Conservation (phyloP, 257 asterid genomes). For the Solanum ossicruentum region DNA sequence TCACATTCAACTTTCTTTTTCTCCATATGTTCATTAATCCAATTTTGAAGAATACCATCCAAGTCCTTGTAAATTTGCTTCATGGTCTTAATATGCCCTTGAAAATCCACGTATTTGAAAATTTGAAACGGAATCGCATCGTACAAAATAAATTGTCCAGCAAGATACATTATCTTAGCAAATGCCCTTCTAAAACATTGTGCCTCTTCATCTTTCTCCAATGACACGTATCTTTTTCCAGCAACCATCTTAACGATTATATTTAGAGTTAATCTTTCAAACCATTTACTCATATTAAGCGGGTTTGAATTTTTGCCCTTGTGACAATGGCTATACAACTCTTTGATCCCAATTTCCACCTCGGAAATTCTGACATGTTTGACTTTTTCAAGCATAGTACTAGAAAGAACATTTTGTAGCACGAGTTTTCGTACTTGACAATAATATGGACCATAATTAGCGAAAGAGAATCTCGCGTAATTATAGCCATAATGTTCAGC, state of each 20-base stretch:
- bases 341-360: constrained; percentile 2
- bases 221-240: constrained; percentile 14
- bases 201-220: background rate
- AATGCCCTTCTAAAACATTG: constrained; percentile 4
- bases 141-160: constrained; percentile 16
- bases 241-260: constrained; percentile 22
- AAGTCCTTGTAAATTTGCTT: constrained; percentile 22
- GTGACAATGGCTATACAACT: background rate
- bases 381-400: constrained; percentile 25
- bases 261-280: constrained; percentile 18
- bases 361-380: constrained; percentile 15
- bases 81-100: constrained; percentile 28
- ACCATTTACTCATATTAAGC: constrained; percentile 25
- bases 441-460: constrained; percentile 39
- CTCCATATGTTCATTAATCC: constrained; percentile 26
- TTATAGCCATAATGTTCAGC: constrained; percentile 36
- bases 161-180: constrained; percentile 17
- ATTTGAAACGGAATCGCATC: constrained; percentile 22
- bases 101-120: constrained; percentile 30
- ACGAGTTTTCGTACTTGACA: constrained; percentile 40
- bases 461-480: constrained; percentile 30
- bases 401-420: constrained; percentile 29
- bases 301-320: background rate
- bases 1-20: background rate
- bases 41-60: constrained; percentile 10